phyloP scores from a whole-genome alignment of 306 rosid species.

The Lathyrus sativus region DNA sequence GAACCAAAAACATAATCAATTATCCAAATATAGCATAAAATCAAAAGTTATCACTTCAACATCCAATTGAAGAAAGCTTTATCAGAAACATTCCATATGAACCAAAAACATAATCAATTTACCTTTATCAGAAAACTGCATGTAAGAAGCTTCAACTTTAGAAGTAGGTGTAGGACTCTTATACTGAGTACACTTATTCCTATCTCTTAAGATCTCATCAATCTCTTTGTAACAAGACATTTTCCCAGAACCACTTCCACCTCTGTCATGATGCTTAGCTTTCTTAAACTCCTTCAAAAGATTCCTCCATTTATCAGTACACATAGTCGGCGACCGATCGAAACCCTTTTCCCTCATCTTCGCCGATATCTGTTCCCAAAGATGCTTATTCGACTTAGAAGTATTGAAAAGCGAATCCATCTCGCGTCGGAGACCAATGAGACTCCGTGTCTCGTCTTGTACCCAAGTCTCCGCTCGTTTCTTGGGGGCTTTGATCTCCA shows the following conservation, averaged over 20 bases:
- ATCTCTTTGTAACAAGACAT: constrained; percentile 91
- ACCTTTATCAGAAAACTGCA: constrained; percentile 82
- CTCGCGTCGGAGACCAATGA: constrained; percentile 71
- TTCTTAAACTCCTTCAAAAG: constrained; percentile 92
- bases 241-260: constrained; percentile 81
- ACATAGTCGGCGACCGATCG: constrained; percentile 93
- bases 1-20: background rate
- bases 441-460: constrained; percentile 85
- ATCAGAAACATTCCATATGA: constrained; percentile 43
- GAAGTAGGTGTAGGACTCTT: constrained; percentile 61
- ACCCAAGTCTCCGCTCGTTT: constrained; percentile 98
- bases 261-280: constrained; percentile 75
- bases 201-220: constrained; percentile 80
- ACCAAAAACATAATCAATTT: too few species aligned
- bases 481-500: constrained; percentile 86
- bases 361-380: constrained; percentile 90
- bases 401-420: constrained; percentile 82
- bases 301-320: constrained; percentile 98
- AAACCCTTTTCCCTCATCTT: constrained; percentile 92
- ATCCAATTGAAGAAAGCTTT: constrained; percentile 38
- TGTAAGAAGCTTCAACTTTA: constrained; percentile 78
- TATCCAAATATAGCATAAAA: background rate
- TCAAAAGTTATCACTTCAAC: background rate
- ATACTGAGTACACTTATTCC: constrained; percentile 59
- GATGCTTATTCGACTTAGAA: constrained; percentile 86